Percentiles rank a stretch among this genome's conserved stretches.
phyloP scores from a whole-genome alignment of 2,329 filamentous ascomycete genomes.

The Pseudogymnoascus sp. region DNA sequence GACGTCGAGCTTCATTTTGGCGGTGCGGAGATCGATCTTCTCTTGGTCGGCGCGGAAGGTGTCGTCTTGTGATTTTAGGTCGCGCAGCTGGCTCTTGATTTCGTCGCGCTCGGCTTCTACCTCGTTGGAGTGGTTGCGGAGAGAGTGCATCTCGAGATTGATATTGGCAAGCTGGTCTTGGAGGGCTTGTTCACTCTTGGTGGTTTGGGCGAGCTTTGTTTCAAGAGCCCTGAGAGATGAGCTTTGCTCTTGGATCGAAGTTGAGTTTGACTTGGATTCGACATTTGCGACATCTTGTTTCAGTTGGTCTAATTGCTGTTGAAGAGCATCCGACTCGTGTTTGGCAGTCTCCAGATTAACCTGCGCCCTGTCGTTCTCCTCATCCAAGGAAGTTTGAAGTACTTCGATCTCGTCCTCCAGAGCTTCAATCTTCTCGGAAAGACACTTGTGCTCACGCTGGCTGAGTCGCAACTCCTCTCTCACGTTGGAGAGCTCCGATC shows the following conservation, averaged over 20 bases:
- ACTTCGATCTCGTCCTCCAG: constrained; percentile 73
- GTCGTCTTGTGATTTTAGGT: constrained; percentile 46
- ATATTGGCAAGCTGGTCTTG: constrained; percentile 56
- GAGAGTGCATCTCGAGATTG: constrained; percentile 52
- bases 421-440: constrained; percentile 58
- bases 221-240: constrained; percentile 53
- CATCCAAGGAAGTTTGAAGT: constrained; percentile 48
- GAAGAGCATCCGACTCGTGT: constrained; percentile 35
- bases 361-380: constrained; percentile 55
- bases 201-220: constrained; percentile 47
- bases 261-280: constrained; percentile 30
- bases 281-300: constrained; percentile 28
- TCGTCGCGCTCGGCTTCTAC: constrained; percentile 60
- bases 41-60: constrained; percentile 58
- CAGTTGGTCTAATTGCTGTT: constrained; percentile 35
- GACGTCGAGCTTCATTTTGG: constrained; percentile 60
- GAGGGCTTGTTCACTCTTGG: constrained; percentile 54
- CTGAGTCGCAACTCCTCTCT: constrained; percentile 65
- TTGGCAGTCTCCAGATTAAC: constrained; percentile 39
- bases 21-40: constrained; percentile 58
- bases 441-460: constrained; percentile 53
- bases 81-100: constrained; percentile 52
- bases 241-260: constrained; percentile 35
- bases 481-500: constrained; percentile 57
- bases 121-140: constrained; percentile 50